Percentiles rank a stretch among this genome's conserved stretches.
phyloP scores from a whole-genome alignment of 1,284 basidiomycete species.

The Rhodofomes roseus region DNA sequence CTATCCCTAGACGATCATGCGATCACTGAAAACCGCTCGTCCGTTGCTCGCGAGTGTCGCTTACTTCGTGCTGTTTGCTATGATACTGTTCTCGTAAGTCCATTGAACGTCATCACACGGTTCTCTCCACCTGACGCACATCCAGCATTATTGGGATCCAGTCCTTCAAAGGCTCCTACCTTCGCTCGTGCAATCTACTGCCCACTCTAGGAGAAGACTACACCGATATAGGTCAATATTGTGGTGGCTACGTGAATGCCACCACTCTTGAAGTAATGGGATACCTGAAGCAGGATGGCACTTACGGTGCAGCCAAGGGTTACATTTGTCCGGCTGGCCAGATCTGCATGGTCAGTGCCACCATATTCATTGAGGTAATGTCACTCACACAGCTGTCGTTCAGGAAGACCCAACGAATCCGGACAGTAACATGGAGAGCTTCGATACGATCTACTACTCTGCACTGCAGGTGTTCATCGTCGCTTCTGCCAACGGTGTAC shows the following conservation, averaged over 20 bases:
- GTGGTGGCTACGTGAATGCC: constrained; percentile 77
- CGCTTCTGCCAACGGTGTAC: constrained; percentile 73
- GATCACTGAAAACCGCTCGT: constrained; percentile 86
- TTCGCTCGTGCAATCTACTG: constrained; percentile 58
- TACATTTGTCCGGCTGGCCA: constrained; percentile 85
- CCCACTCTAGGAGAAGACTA: constrained; percentile 47
- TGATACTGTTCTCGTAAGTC: constrained; percentile 81
- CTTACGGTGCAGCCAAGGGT: constrained; percentile 46
- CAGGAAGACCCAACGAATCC: constrained; percentile 70
- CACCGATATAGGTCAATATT: constrained; percentile 54
- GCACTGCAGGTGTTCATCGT: constrained; percentile 86
- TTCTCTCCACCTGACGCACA: background rate
- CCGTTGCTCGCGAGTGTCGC: constrained; percentile 87
- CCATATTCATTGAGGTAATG: background rate
- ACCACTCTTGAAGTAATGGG: constrained; percentile 42
- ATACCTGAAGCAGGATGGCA: constrained; percentile 43
- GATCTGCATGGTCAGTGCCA: constrained; percentile 57
- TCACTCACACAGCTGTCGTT: background rate
- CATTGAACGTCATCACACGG: background rate
- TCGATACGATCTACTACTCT: constrained; percentile 87
- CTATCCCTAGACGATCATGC: constrained; percentile 77
- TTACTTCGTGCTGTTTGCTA: constrained; percentile 90
- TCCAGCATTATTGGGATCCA: constrained; percentile 85
- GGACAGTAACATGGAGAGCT: constrained; percentile 67
- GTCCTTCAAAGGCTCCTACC: constrained; percentile 82